Conservation (phyloP, 768 basidiomycete species). For the Tylopilus sp. region DNA sequence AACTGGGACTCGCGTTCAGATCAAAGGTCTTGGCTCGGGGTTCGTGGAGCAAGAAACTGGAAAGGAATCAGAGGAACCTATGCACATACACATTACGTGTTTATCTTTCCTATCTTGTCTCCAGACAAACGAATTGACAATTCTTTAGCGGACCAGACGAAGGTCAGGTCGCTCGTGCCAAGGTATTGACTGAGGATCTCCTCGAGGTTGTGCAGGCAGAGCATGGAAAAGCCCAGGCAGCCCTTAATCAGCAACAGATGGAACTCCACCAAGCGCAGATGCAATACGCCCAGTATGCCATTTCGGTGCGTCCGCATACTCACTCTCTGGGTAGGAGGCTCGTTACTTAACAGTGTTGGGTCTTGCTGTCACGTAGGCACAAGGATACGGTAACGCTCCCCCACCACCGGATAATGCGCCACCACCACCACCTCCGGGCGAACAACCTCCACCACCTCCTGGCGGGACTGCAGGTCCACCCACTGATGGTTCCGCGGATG, state of each 20-base stretch:
- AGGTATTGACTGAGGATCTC: conserved; percentile 84
- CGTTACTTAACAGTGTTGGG: neutral
- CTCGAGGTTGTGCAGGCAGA: conserved; percentile 85
- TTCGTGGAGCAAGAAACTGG: conserved; percentile 93
- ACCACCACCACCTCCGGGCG: conserved; percentile 49
- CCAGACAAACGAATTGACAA: conserved; percentile 5
- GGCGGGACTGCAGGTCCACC: conserved; percentile 38
- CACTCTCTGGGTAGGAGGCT: neutral
- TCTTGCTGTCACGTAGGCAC: neutral
- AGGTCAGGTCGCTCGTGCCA: conserved; percentile 80
- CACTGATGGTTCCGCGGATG: conserved; percentile 47
- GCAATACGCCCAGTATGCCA: conserved; percentile 73
- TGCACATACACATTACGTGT: conserved; percentile 94
- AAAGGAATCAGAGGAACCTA: conserved; percentile 81
- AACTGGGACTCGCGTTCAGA: conserved; percentile 94
- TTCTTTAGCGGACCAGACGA: conserved; percentile 70
- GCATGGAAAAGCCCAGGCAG: conserved; percentile 72
- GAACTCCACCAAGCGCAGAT: conserved; percentile 81
- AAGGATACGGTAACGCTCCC: conserved; percentile 38
- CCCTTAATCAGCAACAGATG: conserved; percentile 76
- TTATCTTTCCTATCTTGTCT: conserved; percentile 3
- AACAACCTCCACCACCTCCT: conserved; percentile 54
- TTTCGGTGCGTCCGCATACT: conserved; percentile 41
- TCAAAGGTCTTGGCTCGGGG: conserved; percentile 92
- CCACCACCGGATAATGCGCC: conserved; percentile 34